Base-by-base conservation (phyloP, 257 asterid genomes). In the Haberlea rhodopensis region DNA sequence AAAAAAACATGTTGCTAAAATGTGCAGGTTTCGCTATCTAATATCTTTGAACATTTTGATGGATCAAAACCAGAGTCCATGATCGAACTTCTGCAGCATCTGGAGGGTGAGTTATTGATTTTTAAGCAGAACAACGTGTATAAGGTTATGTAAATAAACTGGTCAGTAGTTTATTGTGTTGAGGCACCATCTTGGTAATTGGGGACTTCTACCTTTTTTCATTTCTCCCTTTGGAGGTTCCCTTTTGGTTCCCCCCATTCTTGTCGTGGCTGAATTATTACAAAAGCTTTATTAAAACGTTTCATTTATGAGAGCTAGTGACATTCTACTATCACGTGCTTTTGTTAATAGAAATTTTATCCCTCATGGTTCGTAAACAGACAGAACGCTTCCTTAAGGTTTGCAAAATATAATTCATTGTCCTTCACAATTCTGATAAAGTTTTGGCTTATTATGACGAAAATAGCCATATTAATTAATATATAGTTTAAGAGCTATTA, bases 81-180 rank as follows among this genome's bases (percentile, higher is more conserved):
- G 22, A 60, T 76, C 34, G 73, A 84, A 63, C 66, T 91, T 69
- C 77, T 91, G 54, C 68, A 72, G 26, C 16, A 66, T 68, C 82
- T 91, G 31, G 96, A 89, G 82, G 78, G 84, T 46, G 98, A 89
- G 77, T 87, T 91, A 70, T 23, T 73, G 65, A 81, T 91, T 67
- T 91, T 66, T 75, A 85, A 64, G 69, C 87, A 84, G 83, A 84
- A 82, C 72, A 48, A 80, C 67, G 32, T 78, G 60, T 87, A 85
- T 73, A 80, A 66, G 65, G 78, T 84, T 53, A 55, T 91, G 95
- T 91, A 79, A 79, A 34, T 51, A 64, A 31, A 59, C 20, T 25
- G 66, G 70, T 55, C 45, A 49, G 37, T 26, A 48, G 34, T 55
- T 65, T 34, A 20, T 19, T 45, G 24, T 73, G 83, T 73, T 55